Base-by-base conservation (phyloP, 2,329 filamentous ascomycete species). In the Fonsecaea multimorphosa region DNA sequence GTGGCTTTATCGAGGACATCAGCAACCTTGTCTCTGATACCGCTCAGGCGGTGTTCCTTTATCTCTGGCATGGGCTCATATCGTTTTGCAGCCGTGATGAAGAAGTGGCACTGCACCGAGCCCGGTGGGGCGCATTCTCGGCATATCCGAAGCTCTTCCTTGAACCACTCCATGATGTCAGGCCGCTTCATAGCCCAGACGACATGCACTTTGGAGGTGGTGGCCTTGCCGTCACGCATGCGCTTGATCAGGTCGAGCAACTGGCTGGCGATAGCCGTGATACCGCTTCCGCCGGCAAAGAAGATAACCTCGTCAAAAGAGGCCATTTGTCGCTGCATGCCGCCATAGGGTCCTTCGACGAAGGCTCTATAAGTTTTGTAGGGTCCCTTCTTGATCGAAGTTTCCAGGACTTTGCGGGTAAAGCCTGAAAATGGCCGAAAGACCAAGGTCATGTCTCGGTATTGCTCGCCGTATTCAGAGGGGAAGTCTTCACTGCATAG, bases 141-240 rank as follows among this genome's bases (percentile, higher is more conserved):
- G 79, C 94, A 97, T 73, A 97, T 96, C 55, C 93, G 87, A 65
- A 97, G 83, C 77, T 97, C 94, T 78, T 97, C 93, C 70, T 92
- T 91, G 83, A 97, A 98, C 94, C 94, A 98, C 76, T 97, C 92
- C 88, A 98, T 92, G 0, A 92, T 92, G 77, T 97, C 94, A 14
- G 95, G 88, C 63, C 91, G 87, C 78, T 95, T 96, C 71, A 97
- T 82, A 4, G 93, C 89, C 94, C 94, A 98, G n/a, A 98, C 87
- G 0, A 98, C 91, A 16, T 95, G 90, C 4, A 98, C 90, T 70
- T 90, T 91, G 76, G 91, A 92, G 1, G 93, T 97, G 52, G 97
- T 92, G 36, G 94, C 93, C 78, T 97, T 97, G 57, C 92, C 91
- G 74, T 97, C 93, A 65, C 93, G 89, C 90, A 98, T 97, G 65